Base-by-base conservation (phyloP, 768 basidiomycete species). In the Boletus insuetus region DNA sequence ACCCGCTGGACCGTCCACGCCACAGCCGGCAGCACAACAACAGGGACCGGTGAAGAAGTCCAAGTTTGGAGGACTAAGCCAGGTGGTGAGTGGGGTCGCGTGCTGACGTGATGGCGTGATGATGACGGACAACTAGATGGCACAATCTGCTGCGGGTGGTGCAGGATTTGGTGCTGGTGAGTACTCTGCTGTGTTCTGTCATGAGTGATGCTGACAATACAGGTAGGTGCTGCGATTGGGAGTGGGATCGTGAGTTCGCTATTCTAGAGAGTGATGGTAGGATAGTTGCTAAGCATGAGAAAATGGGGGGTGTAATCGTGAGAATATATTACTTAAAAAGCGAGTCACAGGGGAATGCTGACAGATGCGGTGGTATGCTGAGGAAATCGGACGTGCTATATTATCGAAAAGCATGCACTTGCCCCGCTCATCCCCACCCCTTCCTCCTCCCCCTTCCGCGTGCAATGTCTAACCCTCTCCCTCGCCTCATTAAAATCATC, bases 111-210 rank as follows among this genome's bases (percentile, higher is more conserved):
- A 35, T 17, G 35, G 19, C 32, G 22, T 3, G 3, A 22, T 60
- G 51, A 64, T 43, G 22, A 11, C 44, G 3, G 19, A 20, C 16
- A 19, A 31, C 14, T 16, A 73, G 72, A 68, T 72, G 65, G 71
- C 64, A 5, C 58, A 64, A 29, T 64, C 72, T 4, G 72, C 73
- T 2, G 72, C 67, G 1, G 69, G 78, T 17, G 82, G 80, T 35
- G 69, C 73, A 3, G 80, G 80, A 1, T 80, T 80, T 48, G 80
- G 80, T 19, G 77, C 75, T 49, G 75, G 76, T 73, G 20, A 60
- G 75, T 65, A 14, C 35, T 37, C 13, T 17, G 35, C 16, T 7
- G 38, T 9, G 17, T 39, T n/a, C 17, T 0, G 38, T n/a, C 0
- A 12, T 14, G 34, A 35, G 34, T 11, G 38, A 16, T n/a, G n/a